Percentiles rank a stretch among this genome's conserved stretches.
Evolutionary conservation across 176 grass and related monocot genomes (phyloP).

Genomic region (Otatea glauca): DNA sequence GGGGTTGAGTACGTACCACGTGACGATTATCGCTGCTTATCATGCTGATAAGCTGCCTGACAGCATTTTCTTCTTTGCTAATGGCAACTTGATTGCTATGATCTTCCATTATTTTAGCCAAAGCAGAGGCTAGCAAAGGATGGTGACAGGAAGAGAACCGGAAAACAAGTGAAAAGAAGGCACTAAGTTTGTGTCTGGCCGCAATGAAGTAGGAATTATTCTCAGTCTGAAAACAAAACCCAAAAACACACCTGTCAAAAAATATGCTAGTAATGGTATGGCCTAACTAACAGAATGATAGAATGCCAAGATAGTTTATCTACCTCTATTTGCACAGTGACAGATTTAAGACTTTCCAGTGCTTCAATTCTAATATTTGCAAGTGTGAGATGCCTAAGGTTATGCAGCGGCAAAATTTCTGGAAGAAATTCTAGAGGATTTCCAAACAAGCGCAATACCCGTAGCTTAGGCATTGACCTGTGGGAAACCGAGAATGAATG

Average conservation of each 20-base stretch:
- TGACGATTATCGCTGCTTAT: slow-evolving; percentile 93
- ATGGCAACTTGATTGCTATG: slow-evolving; percentile 79
- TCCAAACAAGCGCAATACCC: slow-evolving; percentile 87
- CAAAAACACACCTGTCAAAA: slow-evolving; percentile 10
- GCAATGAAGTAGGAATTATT: slow-evolving; percentile 88
- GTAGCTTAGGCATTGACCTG: slow-evolving; percentile 96
- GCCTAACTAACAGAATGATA: slow-evolving; percentile 21
- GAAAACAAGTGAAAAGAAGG: slow-evolving; percentile 97
- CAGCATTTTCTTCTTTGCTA: slow-evolving; percentile 95
- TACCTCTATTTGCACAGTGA: slow-evolving; percentile 97
- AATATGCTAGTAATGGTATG: slow-evolving; percentile 29
- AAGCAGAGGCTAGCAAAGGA: slow-evolving; percentile 91
- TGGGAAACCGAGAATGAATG: slow-evolving; percentile 55
- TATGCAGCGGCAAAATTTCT: slow-evolving; percentile 92
- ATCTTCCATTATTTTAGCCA: slow-evolving; percentile 96
- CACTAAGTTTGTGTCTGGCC: slow-evolving; percentile 90
- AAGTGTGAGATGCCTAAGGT: slow-evolving; percentile 91
- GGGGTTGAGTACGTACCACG: slow-evolving; percentile 60
- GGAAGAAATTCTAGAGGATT: slow-evolving; percentile 99
- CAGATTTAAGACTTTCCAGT: slow-evolving; percentile 84
- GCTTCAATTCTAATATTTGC: slow-evolving; percentile 99
- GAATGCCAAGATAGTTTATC: slow-evolving; percentile 33
- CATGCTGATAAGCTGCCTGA: slow-evolving; percentile 95
- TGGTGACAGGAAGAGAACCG: slow-evolving; percentile 99
- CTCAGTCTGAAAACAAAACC: slow-evolving; percentile 78